phyloP scores from a whole-genome alignment of 345 rosid species.

The Hibiscus tridactylites region DNA sequence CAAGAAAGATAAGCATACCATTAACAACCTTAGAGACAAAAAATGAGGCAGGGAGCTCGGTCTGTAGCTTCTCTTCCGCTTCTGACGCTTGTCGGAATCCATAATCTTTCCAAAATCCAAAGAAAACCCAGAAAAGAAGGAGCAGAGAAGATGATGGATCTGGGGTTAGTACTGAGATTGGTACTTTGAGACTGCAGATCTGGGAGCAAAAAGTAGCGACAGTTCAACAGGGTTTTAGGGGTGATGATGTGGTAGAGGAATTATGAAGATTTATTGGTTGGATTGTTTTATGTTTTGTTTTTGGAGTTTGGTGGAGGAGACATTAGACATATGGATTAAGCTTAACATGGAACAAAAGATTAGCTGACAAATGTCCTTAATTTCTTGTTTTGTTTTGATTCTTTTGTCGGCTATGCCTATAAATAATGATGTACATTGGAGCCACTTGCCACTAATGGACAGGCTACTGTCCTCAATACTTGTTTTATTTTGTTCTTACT shows the following conservation, averaged over 20 bases:
- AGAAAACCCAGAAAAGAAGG: not conserved
- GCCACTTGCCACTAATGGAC: not conserved
- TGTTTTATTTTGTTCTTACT: not conserved
- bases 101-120: conserved; percentile 9
- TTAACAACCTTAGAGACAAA: conserved; percentile 46
- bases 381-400: not conserved
- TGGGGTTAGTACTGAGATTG: not conserved
- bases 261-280: not conserved
- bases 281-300: not conserved
- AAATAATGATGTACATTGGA: not conserved
- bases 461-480: not conserved
- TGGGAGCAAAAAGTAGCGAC: conserved; percentile 7
- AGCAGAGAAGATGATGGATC: not conserved
- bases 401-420: not conserved
- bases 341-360: not conserved
- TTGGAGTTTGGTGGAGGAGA: not conserved
- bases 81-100: conserved; percentile 76
- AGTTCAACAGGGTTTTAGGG: not conserved
- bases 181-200: conserved; percentile 18
- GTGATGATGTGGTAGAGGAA: not conserved
- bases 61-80: conserved; percentile 57
- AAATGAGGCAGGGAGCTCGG: conserved; percentile 26
- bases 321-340: not conserved
- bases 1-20: conserved; percentile 48
- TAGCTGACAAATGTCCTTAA: not conserved